Evolutionary conservation across 2,329 filamentous ascomycete species (phyloP).

Genomic region (Xylariomycetidae sp.): DNA sequence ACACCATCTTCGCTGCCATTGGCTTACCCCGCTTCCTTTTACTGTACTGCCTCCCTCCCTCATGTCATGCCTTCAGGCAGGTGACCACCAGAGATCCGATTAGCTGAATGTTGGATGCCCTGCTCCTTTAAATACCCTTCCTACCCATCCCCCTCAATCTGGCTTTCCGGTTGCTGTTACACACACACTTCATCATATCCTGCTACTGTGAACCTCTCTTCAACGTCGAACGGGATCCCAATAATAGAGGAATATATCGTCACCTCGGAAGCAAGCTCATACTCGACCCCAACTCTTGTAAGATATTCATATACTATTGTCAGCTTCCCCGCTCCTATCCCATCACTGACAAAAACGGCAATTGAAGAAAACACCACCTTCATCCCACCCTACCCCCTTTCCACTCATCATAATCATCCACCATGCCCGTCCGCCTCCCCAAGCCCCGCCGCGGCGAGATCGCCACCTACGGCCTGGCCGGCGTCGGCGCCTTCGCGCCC

Average conservation of each 20-base stretch:
- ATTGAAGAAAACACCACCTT: slow-evolving; percentile 11
- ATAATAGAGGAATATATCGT: too few species aligned
- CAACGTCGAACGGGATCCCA: too few species aligned
- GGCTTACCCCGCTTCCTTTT: slow-evolving; percentile 28
- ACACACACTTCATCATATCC: background rate
- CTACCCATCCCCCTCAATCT: background rate
- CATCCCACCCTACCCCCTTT: too few species aligned
- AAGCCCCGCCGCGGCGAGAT: slow-evolving; percentile 44
- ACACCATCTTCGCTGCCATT: slow-evolving; percentile 17
- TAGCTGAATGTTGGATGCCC: background rate
- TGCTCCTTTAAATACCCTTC: background rate
- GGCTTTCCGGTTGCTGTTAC: background rate
- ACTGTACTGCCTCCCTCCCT: slow-evolving; percentile 15
- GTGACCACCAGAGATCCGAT: slow-evolving; percentile 2
- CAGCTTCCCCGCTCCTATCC: slow-evolving; percentile 4
- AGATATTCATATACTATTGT: too few species aligned
- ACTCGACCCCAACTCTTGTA: too few species aligned
- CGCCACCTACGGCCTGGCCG: slow-evolving; percentile 49
- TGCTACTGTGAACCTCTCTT: background rate
- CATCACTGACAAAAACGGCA: slow-evolving; percentile 9
- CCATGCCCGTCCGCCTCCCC: slow-evolving; percentile 50
- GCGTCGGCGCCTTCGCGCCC: slow-evolving; percentile 49
- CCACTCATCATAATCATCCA: slow-evolving; percentile 24
- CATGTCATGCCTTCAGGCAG: slow-evolving; percentile 4
- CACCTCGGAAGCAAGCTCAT: too few species aligned